These are phyloP conservation scores for Hypoxylon sp. DNA, from an alignment of 2,329 filamentous ascomycete genomes.

Conservation along the genomic window DNA sequence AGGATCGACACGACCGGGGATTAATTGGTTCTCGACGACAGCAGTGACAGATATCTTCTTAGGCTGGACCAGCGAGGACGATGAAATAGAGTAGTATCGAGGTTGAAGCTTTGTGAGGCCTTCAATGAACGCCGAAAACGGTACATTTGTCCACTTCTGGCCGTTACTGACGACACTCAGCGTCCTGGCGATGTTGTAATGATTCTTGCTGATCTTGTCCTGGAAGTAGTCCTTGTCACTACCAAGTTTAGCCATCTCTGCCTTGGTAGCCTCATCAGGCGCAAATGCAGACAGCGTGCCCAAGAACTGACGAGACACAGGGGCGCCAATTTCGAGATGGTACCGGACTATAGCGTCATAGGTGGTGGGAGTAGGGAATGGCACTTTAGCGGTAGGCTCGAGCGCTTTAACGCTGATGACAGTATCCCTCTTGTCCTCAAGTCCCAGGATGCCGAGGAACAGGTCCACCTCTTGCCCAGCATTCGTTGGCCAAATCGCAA, in stretches of 20 bases:
- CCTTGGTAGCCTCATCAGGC: slow-evolving; percentile 84
- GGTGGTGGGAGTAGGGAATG: slow-evolving; percentile 96
- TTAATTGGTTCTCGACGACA: slow-evolving; percentile 85
- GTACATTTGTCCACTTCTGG: slow-evolving; percentile 83
- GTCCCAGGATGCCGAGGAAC: slow-evolving; percentile 82
- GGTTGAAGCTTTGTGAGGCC: slow-evolving; percentile 94
- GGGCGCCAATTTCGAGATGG: slow-evolving; percentile 95
- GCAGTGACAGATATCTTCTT: slow-evolving; percentile 96
- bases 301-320: slow-evolving; percentile 95
- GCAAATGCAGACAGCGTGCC: slow-evolving; percentile 89
- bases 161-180: slow-evolving; percentile 79
- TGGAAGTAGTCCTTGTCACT: slow-evolving; percentile 97
- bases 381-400: slow-evolving; percentile 95
- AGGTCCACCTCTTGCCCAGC: slow-evolving; percentile 91
- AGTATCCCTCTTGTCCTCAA: slow-evolving; percentile 79
- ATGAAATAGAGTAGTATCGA: slow-evolving; percentile 99
- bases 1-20: slow-evolving; percentile 79
- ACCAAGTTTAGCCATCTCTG: slow-evolving; percentile 89
- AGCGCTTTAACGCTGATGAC: slow-evolving; percentile 92
- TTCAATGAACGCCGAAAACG: slow-evolving; percentile 95
- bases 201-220: slow-evolving; percentile 81
- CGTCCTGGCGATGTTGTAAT: slow-evolving; percentile 90
- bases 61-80: slow-evolving; percentile 92
- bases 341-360: slow-evolving; percentile 94
- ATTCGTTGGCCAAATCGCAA: slow-evolving; percentile 98